Evolutionary conservation across 2,329 filamentous ascomycete species (phyloP), one percentile per base, ranked within the genome.

Genomic region (Xylariaceae sp.): DNA sequence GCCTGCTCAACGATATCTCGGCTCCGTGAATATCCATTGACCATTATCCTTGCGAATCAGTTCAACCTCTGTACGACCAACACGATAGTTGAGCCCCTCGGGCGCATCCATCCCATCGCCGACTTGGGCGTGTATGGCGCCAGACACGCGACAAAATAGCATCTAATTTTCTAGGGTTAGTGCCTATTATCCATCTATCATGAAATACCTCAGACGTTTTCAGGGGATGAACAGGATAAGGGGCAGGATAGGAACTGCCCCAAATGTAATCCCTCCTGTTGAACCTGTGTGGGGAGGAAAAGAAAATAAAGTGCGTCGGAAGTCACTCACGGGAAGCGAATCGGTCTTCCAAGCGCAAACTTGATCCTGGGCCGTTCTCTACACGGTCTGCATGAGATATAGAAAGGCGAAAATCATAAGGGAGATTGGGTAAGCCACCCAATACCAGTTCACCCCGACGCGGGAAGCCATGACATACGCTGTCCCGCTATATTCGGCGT

Each of bases 301-400:
- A 10, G 37, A 26, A 5, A 26, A 30, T 12, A 22, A 54, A 46
- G 34, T 3, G 12, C 15, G 3, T 21, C 15, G 18, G 21, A 29
- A 34, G 29, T 21, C 18, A 54, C 53, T 53, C 21, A 55, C 55
- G 1, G 71, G 71, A 50, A 74, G 55, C 12, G 69, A 70, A 42
- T 70, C 67, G 18, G 66, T 63, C 50, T 74, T 74, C 70, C 71
- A 72, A 4, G 67, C 69, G 21, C 65, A 68, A 5, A 74, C 67
- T 2, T 63, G 66, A 51, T 72, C 68, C 26, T 65, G 65, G 22
- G 68, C 65, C 15, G 67, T 68, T n/a, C 64, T 65, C 54, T 63
- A 59, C n/a, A 72, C 67, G 18, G 70, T 72, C 49, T 68, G 60
- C 30, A 66, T 55, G 21, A 73, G 68, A 53, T 70, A 72, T 36